A percentile compares a stretch with the other conserved stretches of the same genome.
phyloP scores from a whole-genome alignment of 2,329 filamentous ascomycete species.

The Penicillium sumatraense region DNA sequence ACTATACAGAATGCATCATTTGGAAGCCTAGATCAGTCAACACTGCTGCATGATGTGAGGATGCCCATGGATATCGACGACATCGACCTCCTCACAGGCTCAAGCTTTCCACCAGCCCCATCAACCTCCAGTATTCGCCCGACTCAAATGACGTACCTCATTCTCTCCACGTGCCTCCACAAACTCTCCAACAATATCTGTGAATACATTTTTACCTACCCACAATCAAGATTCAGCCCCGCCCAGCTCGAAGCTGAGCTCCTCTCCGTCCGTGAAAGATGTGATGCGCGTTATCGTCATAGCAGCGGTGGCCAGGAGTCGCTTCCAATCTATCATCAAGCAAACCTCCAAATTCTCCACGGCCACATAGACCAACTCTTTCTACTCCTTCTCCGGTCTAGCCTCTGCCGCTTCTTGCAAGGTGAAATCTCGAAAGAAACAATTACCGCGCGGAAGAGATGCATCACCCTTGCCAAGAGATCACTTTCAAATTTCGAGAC shows the following conservation, averaged over 20 bases:
- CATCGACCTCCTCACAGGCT: not conserved
- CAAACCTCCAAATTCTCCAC: not conserved
- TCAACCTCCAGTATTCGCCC: not conserved
- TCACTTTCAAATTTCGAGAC: not conserved
- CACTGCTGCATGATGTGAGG: constrained; percentile 22
- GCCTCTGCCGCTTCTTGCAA: not conserved
- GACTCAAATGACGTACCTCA: not conserved
- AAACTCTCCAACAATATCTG: not conserved
- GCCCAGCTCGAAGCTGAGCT: constrained; percentile 6
- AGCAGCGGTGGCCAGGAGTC: constrained; percentile 15
- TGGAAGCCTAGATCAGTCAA: constrained; percentile 29
- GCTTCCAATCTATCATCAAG: not conserved
- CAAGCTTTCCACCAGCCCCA: not conserved
- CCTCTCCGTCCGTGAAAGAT: constrained; percentile 6
- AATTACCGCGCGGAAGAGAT: not conserved
- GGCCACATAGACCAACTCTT: not conserved
- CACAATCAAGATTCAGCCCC: constrained; percentile 15
- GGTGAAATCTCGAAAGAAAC: not conserved
- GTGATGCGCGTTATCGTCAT: no score
- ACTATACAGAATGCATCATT: constrained; percentile 38
- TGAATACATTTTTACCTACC: not conserved
- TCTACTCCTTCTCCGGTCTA: not conserved
- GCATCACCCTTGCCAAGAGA: not conserved
- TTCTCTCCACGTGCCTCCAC: not conserved
- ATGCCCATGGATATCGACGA: not conserved